Percentiles rank a stretch among this genome's conserved stretches.
These are phyloP conservation scores for Tulasnella sp. DNA, from an alignment of 768 basidiomycete species.

Conservation along the genomic window DNA sequence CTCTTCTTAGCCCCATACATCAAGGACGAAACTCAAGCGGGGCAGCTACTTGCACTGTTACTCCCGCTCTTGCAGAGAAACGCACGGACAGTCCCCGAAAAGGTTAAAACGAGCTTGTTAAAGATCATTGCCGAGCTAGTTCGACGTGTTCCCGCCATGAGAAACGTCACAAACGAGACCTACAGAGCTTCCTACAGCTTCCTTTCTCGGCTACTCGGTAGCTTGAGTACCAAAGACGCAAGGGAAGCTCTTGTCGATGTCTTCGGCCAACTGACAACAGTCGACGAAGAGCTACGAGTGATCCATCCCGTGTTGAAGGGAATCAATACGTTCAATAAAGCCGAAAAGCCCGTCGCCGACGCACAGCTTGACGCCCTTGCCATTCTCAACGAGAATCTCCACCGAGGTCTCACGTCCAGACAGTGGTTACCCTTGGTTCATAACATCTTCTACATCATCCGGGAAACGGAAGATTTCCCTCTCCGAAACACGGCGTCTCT, in stretches of 20 bases:
- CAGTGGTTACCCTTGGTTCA: conserved; percentile 82
- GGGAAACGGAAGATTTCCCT: conserved; percentile 83
- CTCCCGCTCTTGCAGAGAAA: conserved; percentile 76
- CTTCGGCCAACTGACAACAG: conserved; percentile 51
- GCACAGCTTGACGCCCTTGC: conserved; percentile 73
- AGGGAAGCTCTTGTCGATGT: conserved; percentile 65
- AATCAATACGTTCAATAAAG: conserved; percentile 75
- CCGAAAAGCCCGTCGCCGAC: conserved; percentile 93
- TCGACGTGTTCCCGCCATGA: conserved; percentile 60
- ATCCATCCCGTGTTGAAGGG: conserved; percentile 56
- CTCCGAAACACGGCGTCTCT: conserved; percentile 77
- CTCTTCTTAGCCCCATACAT: conserved; percentile 75
- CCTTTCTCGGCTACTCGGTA: conserved; percentile 74
- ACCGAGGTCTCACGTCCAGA: conserved; percentile 44
- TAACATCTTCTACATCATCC: conserved; percentile 79
- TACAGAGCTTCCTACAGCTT: conserved; percentile 56
- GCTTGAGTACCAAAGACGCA: conserved; percentile 64
- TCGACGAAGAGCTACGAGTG: conserved; percentile 46
- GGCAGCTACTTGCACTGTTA: conserved; percentile 66
- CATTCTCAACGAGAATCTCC: conserved; percentile 62
- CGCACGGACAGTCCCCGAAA: conserved; percentile 72
- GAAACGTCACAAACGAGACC: conserved; percentile 42
- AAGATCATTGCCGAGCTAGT: conserved; percentile 64
- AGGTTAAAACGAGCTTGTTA: conserved; percentile 76
- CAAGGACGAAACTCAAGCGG: conserved; percentile 64